Percentiles rank a stretch among this genome's conserved stretches.
Evolutionary conservation across 768 basidiomycete genomes (phyloP).

Genomic region (Suillus luteus): DNA sequence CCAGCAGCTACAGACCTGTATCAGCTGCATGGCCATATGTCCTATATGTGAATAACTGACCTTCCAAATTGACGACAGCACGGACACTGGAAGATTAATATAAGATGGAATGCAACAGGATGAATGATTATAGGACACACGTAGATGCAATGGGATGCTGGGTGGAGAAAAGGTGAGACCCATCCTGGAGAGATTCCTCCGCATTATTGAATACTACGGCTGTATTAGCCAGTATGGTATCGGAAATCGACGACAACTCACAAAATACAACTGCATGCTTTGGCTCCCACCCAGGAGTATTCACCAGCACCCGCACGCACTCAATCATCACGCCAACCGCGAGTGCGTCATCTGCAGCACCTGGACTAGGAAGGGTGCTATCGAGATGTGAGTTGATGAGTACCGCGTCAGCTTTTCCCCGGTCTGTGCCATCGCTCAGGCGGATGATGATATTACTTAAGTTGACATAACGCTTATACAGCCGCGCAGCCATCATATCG

Average conservation of each 20-base stretch:
- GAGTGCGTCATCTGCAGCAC: conserved; percentile 87
- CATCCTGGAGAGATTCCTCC: conserved; percentile 94
- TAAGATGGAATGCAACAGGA: conserved; percentile 3
- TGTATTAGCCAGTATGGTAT: background rate
- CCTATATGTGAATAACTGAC: conserved; percentile 35
- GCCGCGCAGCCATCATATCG: conserved; percentile 84
- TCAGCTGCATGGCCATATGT: background rate
- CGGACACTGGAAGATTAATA: conserved; percentile 57
- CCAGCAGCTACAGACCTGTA: conserved; percentile 65
- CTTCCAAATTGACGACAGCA: conserved; percentile 90
- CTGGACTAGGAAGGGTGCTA: conserved; percentile 86
- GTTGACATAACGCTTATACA: conserved; percentile 86
- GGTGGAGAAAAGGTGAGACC: conserved; percentile 90
- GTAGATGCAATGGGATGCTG: conserved; percentile 76
- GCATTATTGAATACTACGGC: conserved; percentile 87
- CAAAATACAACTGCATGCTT: conserved; percentile 80
- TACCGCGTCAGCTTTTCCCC: conserved; percentile 78
- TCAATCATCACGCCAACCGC: conserved; percentile 93
- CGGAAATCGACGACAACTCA: conserved; percentile 40
- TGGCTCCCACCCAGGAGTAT: conserved; percentile 70
- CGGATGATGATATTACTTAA: conserved; percentile 90
- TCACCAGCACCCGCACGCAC: conserved; percentile 70
- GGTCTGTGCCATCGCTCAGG: conserved; percentile 72
- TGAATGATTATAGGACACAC: conserved; percentile 44
- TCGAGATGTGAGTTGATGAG: conserved; percentile 91